phyloP scores from a whole-genome alignment of 163 green algal genomes.

The Scenedesmus sp. region DNA sequence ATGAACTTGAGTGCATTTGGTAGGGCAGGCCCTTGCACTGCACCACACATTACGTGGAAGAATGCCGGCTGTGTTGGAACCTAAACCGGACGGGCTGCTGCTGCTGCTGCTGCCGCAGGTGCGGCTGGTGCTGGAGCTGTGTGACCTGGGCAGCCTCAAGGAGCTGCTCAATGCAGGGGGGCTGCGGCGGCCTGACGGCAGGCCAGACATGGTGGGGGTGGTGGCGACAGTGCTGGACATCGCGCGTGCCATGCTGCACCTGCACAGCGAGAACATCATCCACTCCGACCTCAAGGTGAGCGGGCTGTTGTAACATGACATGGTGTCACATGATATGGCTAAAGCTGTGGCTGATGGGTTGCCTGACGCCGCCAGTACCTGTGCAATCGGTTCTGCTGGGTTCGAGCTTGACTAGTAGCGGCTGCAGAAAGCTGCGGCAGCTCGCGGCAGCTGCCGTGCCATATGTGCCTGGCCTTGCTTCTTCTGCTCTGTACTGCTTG shows the following conservation, averaged over 20 bases:
- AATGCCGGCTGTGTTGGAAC: neutral
- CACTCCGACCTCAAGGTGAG: constrained; percentile 52
- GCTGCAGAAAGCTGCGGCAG: neutral
- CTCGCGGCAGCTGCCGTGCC: neutral
- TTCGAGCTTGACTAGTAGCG: neutral
- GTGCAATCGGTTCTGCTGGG: neutral
- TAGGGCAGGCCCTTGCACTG: no score
- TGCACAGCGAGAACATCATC: constrained; percentile 48
- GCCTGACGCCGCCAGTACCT: neutral
- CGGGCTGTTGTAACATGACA: neutral
- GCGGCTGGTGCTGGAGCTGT: constrained; percentile 55
- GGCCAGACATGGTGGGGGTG: constrained; percentile 27
- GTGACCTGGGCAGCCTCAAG: constrained; percentile 57
- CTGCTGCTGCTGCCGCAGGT: neutral
- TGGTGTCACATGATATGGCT: neutral
- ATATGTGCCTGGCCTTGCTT: neutral
- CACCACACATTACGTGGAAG: no score
- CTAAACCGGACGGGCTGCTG: neutral
- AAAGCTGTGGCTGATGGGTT: neutral
- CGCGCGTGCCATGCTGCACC: constrained; percentile 47
- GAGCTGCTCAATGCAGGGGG: constrained; percentile 54
- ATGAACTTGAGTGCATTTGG: no score
- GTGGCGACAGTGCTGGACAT: constrained; percentile 47
- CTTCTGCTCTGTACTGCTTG: neutral
- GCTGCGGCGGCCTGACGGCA: constrained; percentile 18